Evolutionary conservation across 2,329 filamentous ascomycete genomes (phyloP), one percentile per base, ranked within the genome.

Genomic region (Trichoderma polysporum): DNA sequence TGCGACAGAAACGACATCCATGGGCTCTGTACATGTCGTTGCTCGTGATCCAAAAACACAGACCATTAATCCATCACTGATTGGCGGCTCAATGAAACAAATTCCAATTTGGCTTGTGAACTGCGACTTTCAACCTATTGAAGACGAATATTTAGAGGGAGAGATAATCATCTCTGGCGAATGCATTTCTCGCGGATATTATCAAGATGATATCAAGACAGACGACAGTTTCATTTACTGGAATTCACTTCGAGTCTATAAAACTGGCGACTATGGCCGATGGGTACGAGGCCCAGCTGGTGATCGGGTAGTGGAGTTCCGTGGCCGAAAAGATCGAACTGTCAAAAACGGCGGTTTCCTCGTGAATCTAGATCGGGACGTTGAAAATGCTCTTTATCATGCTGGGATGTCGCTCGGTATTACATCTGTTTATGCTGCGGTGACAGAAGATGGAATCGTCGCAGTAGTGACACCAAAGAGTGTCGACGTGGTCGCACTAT

Each of bases 281-380:
- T 67, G 58, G 65, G 50, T 67, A 13, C 58, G 25, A 25, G 50
- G 37, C 4, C 45, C 65, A 2, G 27, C 37, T 9, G 65, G 65
- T 25, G 65, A 49, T 35, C 58, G 65, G 31, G 39, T 67, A 6
- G 17, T 67, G 3, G 65, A 67, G 47, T 67, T 67, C 29, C 59
- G 65, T 2, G 65, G 65, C 39, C 58, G 65, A 17, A 63, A 56
- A 57, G 65, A 67, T 31, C 59, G 65, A 37, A 67, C 58, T 15
- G 65, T 67, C 10, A 67, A 67, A 58, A 67, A 67, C 22, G 53
- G 58, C 7, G 65, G 65, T 1, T 63, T 63, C 25, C 57, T 67
- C 10, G 65, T 67, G 25, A 67, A 67, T 41, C 58, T 67, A 17
- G 65, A 67, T n/a, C 52, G 54, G 22, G 65, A 67, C 12, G 58